These are phyloP conservation scores for Gardenia jasminoides DNA, from an alignment of 257 asterid species.

Conservation along the genomic window DNA sequence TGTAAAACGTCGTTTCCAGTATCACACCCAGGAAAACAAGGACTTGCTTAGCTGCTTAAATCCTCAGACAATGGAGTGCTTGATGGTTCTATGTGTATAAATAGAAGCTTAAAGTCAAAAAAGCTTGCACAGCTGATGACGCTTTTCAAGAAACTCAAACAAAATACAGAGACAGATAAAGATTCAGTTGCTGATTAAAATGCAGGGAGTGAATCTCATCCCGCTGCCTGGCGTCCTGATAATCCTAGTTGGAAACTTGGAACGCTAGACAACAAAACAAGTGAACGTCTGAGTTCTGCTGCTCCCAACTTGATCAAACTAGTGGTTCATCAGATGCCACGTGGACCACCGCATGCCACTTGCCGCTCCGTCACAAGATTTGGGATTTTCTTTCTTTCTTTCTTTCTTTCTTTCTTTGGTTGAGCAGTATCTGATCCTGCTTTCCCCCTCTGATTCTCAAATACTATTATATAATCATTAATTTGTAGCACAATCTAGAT, in stretches of 20 bases:
- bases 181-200: not conserved
- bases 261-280: too few species aligned
- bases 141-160: not conserved
- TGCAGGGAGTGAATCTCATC: not conserved
- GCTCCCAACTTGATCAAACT: slow-evolving; percentile 1
- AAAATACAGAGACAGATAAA: not conserved
- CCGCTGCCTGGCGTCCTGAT: not conserved
- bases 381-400: not conserved
- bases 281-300: not conserved
- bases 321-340: slow-evolving; percentile 34
- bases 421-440: not conserved
- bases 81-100: not conserved
- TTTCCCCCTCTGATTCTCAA: not conserved
- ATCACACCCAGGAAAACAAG: not conserved
- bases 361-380: too few species aligned
- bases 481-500: too few species aligned
- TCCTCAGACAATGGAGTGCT: not conserved
- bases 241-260: not conserved
- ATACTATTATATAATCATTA: too few species aligned
- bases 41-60: not conserved
- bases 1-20: not conserved
- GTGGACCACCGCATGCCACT: slow-evolving; percentile 31
- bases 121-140: not conserved
- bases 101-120: not conserved
- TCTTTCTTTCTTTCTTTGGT: not conserved